Evolutionary conservation across 495 filamentous ascomycete genomes (phyloP), one percentile per base, ranked within the genome.

Genomic region (Penicillium coffeae): DNA sequence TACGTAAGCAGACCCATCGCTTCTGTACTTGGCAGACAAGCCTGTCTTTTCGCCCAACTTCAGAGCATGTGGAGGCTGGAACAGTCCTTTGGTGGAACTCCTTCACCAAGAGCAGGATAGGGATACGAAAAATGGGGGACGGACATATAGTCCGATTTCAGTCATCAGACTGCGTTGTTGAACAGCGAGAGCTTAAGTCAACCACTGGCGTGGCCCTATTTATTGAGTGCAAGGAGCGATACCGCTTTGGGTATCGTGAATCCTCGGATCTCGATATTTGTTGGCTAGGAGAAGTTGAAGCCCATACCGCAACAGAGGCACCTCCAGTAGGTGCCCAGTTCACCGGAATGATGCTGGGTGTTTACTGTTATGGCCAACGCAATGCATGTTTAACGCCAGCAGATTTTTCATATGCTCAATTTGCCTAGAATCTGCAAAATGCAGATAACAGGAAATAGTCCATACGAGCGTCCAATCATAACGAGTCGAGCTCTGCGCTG

Each of bases 301-400:
- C 69, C 35, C 12, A 38, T 5, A 46, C 40, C n/a, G 57, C 71
- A 38, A 63, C 63, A 0, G 48, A 52, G 25, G 48, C 59, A 15
- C 65, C 72, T 6, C 56, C 65, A 1, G 57, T 73, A 1, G 71
- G 72, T 0, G 63, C 60, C 0, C 44, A 54, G 1, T 74, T 75
- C 42, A 68, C 65, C 19, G 52, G 52, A 12, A 55, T 71, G 60
- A 71, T 74, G 71, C 47, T 73, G 27, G 71, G 73, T 0, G 9
- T 74, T 15, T 76, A 76, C 56, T 51, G 66, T n/a, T 71, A 71
- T 60, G 71, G 70, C 10, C 66, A 72, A 30, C 51, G 60, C 0
- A 68, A 74, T 30, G 47, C 58, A n/a, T 68, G 64, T 33, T 48
- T 69, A 33, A 53, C 45, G 14, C 69, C 73, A 7, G 73, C 71